These are phyloP conservation scores for Suillus subluteus DNA, from an alignment of 768 basidiomycete species.

Conservation along the genomic window DNA sequence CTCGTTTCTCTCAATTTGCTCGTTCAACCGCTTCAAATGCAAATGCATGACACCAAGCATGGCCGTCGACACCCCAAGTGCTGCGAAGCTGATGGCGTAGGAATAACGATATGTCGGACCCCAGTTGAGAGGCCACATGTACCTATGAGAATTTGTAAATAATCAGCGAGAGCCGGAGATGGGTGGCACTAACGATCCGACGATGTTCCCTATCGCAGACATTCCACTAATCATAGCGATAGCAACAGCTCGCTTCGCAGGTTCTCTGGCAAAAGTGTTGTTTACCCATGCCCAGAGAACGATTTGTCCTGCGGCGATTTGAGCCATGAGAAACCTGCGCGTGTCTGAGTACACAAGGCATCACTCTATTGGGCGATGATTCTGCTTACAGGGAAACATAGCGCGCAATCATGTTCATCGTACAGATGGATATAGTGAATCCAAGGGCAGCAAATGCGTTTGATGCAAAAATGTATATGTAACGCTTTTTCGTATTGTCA, in stretches of 20 bases:
- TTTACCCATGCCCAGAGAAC: conserved; percentile 51
- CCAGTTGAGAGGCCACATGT: conserved; percentile 66
- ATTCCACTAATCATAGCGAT: conserved; percentile 79
- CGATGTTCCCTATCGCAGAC: conserved; percentile 78
- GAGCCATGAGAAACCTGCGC: conserved; percentile 70
- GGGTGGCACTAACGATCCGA: conserved; percentile 63
- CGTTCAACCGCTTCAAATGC: conserved; percentile 44
- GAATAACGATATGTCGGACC: conserved; percentile 68
- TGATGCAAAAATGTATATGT: conserved; percentile 60
- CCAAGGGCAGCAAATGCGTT: conserved; percentile 61
- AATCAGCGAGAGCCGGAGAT: conserved; percentile 6
- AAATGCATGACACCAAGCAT: conserved; percentile 49
- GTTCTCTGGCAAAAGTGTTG: conserved; percentile 70
- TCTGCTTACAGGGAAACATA: conserved; percentile 60
- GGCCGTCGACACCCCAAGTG: conserved; percentile 49
- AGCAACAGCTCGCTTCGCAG: conserved; percentile 82
- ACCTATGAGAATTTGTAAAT: conserved; percentile 36
- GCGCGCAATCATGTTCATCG: conserved; percentile 59
- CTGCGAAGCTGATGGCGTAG: conserved; percentile 69
- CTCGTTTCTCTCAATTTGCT: conserved; percentile 40
- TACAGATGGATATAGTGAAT: conserved; percentile 62
- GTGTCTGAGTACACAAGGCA: background rate
- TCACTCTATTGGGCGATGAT: background rate
- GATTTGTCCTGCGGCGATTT: conserved; percentile 69
- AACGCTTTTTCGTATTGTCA: conserved; percentile 67